Evolutionary conservation across 2,329 filamentous ascomycete genomes (phyloP), one percentile per base, ranked within the genome.

Genomic region (Helicocarpus griseus): DNA sequence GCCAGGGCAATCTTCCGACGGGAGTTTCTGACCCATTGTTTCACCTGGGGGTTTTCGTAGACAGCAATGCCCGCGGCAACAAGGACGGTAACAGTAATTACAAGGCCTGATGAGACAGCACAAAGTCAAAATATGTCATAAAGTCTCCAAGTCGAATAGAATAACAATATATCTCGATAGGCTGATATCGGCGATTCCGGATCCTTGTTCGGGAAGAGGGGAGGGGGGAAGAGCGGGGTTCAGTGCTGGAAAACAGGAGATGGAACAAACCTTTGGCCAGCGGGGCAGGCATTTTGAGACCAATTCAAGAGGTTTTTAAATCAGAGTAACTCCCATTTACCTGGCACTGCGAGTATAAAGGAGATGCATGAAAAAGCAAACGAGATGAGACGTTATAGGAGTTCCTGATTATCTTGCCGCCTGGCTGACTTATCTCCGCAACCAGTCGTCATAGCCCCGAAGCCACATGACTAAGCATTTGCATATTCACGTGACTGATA

Each of bases 31-130:
- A 84, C 67, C 81, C 81, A 84, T 74, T 76, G 72, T 64, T 79
- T 73, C 53, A 84, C 73, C 61, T 83, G 77, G 0, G 81, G 81
- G 38, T 77, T 82, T 63, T 84, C 78, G 65, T 83, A 82, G 43
- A 82, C 75, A 49, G 81, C 81, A 48, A 83, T 74, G 11, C 80
- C 77, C 17, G 81, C 79, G 54, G 81, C 81, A 49, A 83, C 75
- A 51, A 83, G 70, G 38, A 83, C 73, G 40, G 77, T 77, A 56
- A 81, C 75, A 45, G 78, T 79, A 58, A 84, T 77, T 56, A 85
- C 78, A 57, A 83, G 74, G 61, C 80, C 81, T 83, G 11, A 35
- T 14, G 22, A 22, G 19, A 28, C 19, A 14, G 31, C 31, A 11
- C 9, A n/a, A 39, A 22, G 35, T 24, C 13, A 22, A 14, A 7